Conservation (phyloP, 2,329 filamentous ascomycete species). For the Fusarium cyanostomum region DNA sequence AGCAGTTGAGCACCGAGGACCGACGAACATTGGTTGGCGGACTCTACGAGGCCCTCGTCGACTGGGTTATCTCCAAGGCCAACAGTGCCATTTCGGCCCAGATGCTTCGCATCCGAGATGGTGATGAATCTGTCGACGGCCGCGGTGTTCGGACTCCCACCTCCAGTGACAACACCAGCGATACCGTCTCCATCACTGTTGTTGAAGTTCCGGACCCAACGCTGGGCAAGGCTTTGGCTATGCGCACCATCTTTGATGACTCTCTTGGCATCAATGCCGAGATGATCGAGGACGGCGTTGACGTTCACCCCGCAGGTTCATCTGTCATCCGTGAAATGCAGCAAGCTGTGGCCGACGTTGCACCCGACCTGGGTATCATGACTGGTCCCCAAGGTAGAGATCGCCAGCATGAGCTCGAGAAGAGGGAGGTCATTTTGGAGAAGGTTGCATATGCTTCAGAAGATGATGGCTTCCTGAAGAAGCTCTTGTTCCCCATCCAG, state of each 20-base stretch:
- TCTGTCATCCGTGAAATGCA: conserved; percentile 90
- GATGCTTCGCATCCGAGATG: conserved; percentile 71
- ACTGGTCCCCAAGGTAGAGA: conserved; percentile 74
- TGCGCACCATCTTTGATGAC: conserved; percentile 94
- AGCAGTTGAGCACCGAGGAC: conserved; percentile 84
- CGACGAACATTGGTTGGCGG: conserved; percentile 83
- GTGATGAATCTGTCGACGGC: conserved; percentile 74
- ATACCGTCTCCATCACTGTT: conserved; percentile 89
- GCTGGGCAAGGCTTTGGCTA: conserved; percentile 86
- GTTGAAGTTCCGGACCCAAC: conserved; percentile 84
- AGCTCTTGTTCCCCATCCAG: conserved; percentile 80
- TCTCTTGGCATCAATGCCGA: conserved; percentile 92
- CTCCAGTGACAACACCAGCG: conserved; percentile 75
- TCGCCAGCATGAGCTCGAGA: conserved; percentile 81
- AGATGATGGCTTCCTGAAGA: conserved; percentile 82
- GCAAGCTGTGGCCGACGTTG: conserved; percentile 78
- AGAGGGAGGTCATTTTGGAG: conserved; percentile 83
- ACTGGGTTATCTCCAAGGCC: conserved; percentile 91
- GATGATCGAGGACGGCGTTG: conserved; percentile 95
- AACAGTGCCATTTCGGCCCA: conserved; percentile 85
- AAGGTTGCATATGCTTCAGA: conserved; percentile 86
- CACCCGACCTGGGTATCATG: conserved; percentile 80
- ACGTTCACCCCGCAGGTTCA: conserved; percentile 76
- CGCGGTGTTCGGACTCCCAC: conserved; percentile 70
- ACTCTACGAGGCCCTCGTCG: conserved; percentile 92